These are phyloP conservation scores for Ogataea neopini DNA, from an alignment of 805 yeast species.

Conservation along the genomic window DNA sequence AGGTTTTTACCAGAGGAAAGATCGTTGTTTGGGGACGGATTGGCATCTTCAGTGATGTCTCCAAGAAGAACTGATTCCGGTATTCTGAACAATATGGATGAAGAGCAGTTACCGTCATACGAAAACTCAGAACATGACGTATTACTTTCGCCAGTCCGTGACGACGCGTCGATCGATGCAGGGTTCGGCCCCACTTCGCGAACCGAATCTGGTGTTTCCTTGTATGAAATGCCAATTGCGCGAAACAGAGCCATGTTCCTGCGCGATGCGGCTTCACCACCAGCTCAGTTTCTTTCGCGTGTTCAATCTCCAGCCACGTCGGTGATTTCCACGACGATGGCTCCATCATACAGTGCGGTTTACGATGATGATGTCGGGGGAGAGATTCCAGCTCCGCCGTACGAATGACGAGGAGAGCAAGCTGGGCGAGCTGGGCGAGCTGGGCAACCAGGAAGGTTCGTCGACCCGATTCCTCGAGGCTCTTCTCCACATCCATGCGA, in stretches of 20 bases:
- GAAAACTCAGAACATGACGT: constrained; percentile 9
- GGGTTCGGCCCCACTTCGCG: too few species aligned
- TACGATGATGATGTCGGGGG: constrained; percentile 30
- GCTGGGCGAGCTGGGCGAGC: too few species aligned
- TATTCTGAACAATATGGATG: background rate
- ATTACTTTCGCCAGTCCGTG: constrained; percentile 23
- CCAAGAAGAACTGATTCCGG: too few species aligned
- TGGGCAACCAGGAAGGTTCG: too few species aligned
- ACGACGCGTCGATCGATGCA: constrained; percentile 14
- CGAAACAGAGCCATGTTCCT: background rate
- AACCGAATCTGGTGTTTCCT: constrained; percentile 2
- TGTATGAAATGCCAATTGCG: background rate
- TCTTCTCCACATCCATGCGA: too few species aligned
- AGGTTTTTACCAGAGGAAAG: background rate
- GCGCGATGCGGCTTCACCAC: constrained; percentile 14
- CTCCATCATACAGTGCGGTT: constrained; percentile 30
- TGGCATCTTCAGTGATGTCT: too few species aligned
- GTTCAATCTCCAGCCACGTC: constrained; percentile 19
- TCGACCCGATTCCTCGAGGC: too few species aligned
- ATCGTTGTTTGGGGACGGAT: background rate
- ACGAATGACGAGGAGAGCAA: constrained; percentile 9
- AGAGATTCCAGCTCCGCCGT: constrained; percentile 31
- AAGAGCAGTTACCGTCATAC: background rate
- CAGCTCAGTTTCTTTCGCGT: constrained; percentile 24
- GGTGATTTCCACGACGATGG: constrained; percentile 13